Conservation (phyloP, 1,139 yeast genomes). For the Suhomyces anneliseae region DNA sequence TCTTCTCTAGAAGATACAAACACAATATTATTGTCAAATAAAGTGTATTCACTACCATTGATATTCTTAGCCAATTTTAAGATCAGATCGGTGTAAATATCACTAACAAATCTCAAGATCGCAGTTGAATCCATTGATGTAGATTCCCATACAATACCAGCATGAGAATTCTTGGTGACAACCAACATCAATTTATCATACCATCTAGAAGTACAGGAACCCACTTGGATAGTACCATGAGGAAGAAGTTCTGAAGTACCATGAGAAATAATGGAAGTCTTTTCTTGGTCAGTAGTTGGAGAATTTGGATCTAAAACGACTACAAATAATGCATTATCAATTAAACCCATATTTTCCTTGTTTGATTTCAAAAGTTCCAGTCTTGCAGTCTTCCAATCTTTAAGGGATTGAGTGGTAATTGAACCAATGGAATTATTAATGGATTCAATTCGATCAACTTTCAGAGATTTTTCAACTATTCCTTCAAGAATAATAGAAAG, state of each 20-base stretch:
- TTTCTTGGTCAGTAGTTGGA: conserved; percentile 53
- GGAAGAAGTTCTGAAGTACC: conserved; percentile 60
- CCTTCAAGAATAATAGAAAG: conserved; percentile 50
- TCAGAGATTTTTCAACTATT: conserved; percentile 47
- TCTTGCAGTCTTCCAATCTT: conserved; percentile 63
- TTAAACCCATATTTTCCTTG: conserved; percentile 40
- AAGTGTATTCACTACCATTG: conserved; percentile 68
- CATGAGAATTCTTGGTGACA: conserved; percentile 67
- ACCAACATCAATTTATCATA: conserved; percentile 73
- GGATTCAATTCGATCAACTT: conserved; percentile 39
- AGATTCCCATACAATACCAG: conserved; percentile 75
- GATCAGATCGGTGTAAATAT: conserved; percentile 72
- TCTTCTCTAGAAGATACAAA: conserved; percentile 39
- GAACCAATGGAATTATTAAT: conserved; percentile 64
- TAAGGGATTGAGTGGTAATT: conserved; percentile 65
- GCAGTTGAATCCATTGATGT: conserved; percentile 80
- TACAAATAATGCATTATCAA: conserved; percentile 68
- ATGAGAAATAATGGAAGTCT: conserved; percentile 54
- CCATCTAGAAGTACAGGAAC: conserved; percentile 79
- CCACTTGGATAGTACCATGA: conserved; percentile 60
- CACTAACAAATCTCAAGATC: conserved; percentile 69
- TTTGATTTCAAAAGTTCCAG: conserved; percentile 48
- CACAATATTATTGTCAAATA: conserved; percentile 48
- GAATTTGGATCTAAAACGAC: conserved; percentile 53
- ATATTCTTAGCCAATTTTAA: conserved; percentile 69